Conservation (phyloP, 345 rosid species). For the Triadica sebifera region DNA sequence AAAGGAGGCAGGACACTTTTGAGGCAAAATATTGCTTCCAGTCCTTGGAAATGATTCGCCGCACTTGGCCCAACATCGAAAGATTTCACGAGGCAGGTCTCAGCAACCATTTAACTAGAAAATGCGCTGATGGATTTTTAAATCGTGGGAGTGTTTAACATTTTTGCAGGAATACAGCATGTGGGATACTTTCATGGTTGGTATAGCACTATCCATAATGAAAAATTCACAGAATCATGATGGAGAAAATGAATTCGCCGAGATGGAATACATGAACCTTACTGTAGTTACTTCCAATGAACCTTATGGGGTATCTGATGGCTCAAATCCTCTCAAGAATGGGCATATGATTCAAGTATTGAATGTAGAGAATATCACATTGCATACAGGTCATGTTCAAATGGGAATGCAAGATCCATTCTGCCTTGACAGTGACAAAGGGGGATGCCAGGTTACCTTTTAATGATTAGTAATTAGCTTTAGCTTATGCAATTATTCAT, state of each 20-base stretch:
- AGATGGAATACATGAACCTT: conserved; percentile 78
- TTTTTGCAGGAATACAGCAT: conserved; percentile 71
- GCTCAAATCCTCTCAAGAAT: conserved; percentile 74
- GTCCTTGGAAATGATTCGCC: conserved; percentile 65
- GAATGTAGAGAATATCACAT: conserved; percentile 45
- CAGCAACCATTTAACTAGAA: no score
- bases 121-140: no score
- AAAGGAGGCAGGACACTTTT: conserved; percentile 51
- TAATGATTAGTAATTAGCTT: no score
- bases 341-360: conserved; percentile 53
- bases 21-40: conserved; percentile 74
- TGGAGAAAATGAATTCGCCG: conserved; percentile 68
- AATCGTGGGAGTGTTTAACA: not conserved
- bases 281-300: conserved; percentile 74
- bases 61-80: conserved; percentile 54
- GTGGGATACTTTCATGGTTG: conserved; percentile 87
- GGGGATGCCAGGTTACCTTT: conserved; percentile 63
- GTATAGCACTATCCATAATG: conserved; percentile 77
- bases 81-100: no score
- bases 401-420: conserved; percentile 59
- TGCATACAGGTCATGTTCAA: conserved; percentile 88
- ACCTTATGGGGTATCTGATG: conserved; percentile 64
- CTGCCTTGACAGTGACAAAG: conserved; percentile 52
- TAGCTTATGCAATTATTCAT: no score
- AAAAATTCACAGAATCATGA: conserved; percentile 26